A percentile compares a stretch with the other conserved stretches of the same genome.
Evolutionary conservation across 495 filamentous ascomycete genomes (phyloP).

Genomic region (Margaritispora aquatica): DNA sequence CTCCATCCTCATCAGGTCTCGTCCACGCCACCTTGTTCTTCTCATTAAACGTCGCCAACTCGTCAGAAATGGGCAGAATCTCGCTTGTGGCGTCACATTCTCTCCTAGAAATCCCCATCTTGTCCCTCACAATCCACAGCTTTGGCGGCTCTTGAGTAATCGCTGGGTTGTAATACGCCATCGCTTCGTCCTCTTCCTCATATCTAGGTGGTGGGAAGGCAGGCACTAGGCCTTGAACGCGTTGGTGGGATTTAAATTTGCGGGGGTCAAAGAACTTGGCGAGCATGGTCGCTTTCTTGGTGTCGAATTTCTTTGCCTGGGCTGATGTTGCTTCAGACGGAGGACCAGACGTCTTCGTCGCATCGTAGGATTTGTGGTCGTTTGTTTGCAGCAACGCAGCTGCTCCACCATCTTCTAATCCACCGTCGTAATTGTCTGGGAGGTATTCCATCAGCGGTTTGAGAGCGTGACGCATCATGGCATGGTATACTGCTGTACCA

Average conservation of each 20-base stretch:
- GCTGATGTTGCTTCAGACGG: conserved; percentile 26
- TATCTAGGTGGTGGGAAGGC: conserved; percentile 41
- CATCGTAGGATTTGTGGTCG: conserved; percentile 25
- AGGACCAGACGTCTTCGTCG: conserved; percentile 21
- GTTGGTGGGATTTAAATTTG: conserved; percentile 60
- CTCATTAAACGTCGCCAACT: conserved; percentile 72
- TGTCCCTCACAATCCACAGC: conserved; percentile 79
- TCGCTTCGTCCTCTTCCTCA: conserved; percentile 47
- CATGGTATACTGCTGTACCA: conserved; percentile 74
- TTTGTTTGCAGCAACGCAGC: conserved; percentile 32
- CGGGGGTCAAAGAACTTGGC: conserved; percentile 70
- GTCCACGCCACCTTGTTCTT: conserved; percentile 70
- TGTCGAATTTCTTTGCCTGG: conserved; percentile 20
- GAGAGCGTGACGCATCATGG: conserved; percentile 71
- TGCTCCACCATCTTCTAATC: conserved; percentile 42
- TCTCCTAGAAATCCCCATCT: conserved; percentile 66
- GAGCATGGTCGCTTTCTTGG: conserved; percentile 40
- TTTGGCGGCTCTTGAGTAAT: conserved; percentile 56
- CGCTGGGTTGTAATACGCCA: conserved; percentile 74
- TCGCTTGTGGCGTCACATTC: conserved; percentile 61
- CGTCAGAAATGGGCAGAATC: conserved; percentile 59
- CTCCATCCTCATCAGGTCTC: conserved; percentile 42
- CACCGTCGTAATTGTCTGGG: conserved; percentile 48
- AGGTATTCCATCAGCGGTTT: conserved; percentile 73
- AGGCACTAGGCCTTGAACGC: conserved; percentile 67